A percentile compares a stretch with the other conserved stretches of the same genome.
phyloP scores from a whole-genome alignment of 1,284 basidiomycete genomes.

The Polyporus tsugae region DNA sequence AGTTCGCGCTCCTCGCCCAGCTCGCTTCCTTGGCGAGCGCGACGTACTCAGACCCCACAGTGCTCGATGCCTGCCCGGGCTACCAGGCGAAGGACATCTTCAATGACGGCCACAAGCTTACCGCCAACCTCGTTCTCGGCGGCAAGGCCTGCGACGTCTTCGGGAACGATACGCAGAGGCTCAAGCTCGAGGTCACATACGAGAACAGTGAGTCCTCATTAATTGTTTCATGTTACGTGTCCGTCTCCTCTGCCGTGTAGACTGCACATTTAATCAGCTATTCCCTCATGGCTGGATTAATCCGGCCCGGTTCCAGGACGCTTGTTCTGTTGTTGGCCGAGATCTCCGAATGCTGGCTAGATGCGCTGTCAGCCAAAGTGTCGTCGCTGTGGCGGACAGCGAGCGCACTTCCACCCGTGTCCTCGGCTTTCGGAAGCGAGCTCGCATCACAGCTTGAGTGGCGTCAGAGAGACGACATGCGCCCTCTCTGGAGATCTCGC shows the following conservation, averaged over 20 bases:
- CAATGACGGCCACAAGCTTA: conserved; percentile 49
- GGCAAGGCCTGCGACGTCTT: conserved; percentile 70
- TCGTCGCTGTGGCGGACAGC: no score
- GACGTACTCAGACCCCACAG: conserved; percentile 42
- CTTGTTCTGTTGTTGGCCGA: no score
- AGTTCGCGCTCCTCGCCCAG: conserved; percentile 23
- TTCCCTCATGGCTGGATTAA: no score
- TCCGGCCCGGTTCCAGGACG: no score
- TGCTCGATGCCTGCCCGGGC: conserved; percentile 61
- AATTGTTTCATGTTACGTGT: neutral
- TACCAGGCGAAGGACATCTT: conserved; percentile 55
- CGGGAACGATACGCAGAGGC: conserved; percentile 61
- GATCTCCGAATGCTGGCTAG: no score
- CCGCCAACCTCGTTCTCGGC: conserved; percentile 60
- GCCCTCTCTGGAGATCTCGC: no score
- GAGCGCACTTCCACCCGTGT: no score
- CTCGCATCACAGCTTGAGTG: no score
- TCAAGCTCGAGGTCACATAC: conserved; percentile 64
- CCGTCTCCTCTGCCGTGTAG: neutral
- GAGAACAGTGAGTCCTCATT: conserved; percentile 55
- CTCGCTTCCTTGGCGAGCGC: conserved; percentile 20
- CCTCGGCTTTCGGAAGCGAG: no score
- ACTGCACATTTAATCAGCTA: no score
- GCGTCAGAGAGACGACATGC: no score
- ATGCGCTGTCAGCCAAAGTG: no score